phyloP scores from a whole-genome alignment of 345 rosid genomes.

The Camelina neglecta region DNA sequence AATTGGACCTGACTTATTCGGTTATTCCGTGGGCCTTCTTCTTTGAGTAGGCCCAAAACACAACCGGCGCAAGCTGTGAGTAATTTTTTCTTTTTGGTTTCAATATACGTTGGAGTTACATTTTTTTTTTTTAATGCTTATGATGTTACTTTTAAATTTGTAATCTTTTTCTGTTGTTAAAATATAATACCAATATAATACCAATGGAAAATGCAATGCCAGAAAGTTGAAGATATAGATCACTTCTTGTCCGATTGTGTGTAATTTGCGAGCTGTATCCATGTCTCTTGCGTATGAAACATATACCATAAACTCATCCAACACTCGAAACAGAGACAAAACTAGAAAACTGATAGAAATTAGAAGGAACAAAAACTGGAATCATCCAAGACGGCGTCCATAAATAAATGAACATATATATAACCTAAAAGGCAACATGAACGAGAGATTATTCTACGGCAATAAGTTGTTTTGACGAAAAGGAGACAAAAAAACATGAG shows the following conservation, averaged over 20 bases:
- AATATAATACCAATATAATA: too few relatives aligned
- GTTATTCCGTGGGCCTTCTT: background rate
- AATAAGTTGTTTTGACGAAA: constrained; percentile 51
- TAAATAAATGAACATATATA: constrained; percentile 39
- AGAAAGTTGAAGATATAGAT: background rate
- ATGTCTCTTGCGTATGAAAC: background rate
- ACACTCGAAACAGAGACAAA: constrained; percentile 16
- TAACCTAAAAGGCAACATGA: constrained; percentile 30
- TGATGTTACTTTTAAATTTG: too few relatives aligned
- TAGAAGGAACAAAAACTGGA: constrained; percentile 18
- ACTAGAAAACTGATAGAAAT: constrained; percentile 15
- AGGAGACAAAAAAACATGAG: constrained; percentile 4
- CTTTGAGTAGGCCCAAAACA: background rate
- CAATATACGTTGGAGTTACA: background rate
- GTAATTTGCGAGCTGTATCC: too few relatives aligned
- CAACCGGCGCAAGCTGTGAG: background rate
- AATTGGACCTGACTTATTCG: background rate
- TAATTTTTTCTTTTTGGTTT: background rate
- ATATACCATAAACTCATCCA: background rate
- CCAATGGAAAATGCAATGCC: background rate
- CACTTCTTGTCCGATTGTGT: background rate
- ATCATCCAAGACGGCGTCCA: constrained; percentile 38
- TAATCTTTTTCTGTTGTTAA: too few relatives aligned
- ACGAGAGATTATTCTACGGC: constrained; percentile 51
- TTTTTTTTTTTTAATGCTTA: too few relatives aligned